Conservation (phyloP, 139 green algal species). For the Micromonas pusilla region DNA sequence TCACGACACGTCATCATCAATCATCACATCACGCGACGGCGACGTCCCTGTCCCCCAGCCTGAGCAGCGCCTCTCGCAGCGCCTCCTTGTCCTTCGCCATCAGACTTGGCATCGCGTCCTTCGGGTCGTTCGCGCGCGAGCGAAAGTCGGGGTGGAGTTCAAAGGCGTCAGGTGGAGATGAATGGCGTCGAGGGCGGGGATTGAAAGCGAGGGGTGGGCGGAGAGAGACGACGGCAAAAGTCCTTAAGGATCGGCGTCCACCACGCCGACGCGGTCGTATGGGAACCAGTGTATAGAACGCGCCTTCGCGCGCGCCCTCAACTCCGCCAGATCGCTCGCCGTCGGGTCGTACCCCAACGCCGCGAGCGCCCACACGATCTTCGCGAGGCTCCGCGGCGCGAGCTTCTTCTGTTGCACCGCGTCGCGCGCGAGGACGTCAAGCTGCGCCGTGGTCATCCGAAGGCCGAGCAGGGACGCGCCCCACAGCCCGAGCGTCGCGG, state of each 20-base stretch:
- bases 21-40: no score
- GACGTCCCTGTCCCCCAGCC: neutral
- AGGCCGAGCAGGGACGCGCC: conserved; percentile 1
- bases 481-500: conserved; percentile 14
- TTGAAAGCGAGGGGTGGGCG: no score
- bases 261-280: no score
- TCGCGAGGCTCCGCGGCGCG: neutral
- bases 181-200: no score
- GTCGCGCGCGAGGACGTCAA: conserved; percentile 7
- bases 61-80: neutral
- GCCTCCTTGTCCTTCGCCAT: conserved; percentile 3
- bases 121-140: no score
- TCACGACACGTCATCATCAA: no score
- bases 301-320: no score
- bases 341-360: conserved; percentile 20
- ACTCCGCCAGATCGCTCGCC: neutral
- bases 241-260: no score
- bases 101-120: neutral
- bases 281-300: no score
- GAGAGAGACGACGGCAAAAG: no score
- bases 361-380: conserved; percentile 13
- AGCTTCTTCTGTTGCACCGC: neutral
- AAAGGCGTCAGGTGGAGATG: no score
- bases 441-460: neutral
- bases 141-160: no score